Conservation (phyloP, 768 basidiomycete species). For the Lactifluus hygrophoroides region DNA sequence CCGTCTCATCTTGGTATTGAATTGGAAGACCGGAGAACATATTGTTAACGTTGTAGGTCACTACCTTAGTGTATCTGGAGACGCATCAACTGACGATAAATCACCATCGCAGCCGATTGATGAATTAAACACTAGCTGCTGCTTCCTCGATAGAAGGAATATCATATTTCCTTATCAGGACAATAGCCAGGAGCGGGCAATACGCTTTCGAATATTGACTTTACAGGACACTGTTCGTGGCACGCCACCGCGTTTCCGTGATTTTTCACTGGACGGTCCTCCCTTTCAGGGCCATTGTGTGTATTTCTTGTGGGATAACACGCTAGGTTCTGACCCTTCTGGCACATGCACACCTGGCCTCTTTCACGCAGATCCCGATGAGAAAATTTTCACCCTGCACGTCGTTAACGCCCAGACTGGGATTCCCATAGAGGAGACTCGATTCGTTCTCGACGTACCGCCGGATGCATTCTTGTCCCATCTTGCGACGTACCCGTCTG, state of each 20-base stretch:
- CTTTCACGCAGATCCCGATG: too few species aligned
- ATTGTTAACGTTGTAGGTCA: not conserved
- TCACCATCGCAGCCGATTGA: not conserved
- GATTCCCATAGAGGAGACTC: too few species aligned
- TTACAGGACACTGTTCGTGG: not conserved
- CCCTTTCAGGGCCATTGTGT: not conserved
- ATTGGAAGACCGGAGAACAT: constrained; percentile 1
- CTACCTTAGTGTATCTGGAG: not conserved
- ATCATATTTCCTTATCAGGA: not conserved
- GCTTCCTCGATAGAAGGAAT: not conserved
- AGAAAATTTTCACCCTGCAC: too few species aligned
- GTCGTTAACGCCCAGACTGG: too few species aligned
- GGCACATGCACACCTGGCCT: too few species aligned
- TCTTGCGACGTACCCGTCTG: too few species aligned
- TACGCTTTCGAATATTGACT: not conserved
- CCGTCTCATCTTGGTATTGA: not conserved
- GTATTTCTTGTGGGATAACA: too few species aligned
- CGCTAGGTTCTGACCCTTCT: too few species aligned
- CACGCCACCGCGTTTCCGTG: not conserved
- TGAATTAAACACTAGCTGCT: not conserved
- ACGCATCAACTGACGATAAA: not conserved
- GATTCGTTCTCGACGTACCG: too few species aligned
- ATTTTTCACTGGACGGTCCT: not conserved
- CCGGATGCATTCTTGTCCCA: too few species aligned
- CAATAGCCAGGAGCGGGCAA: not conserved